Conservation (phyloP, 495 filamentous ascomycete genomes). For the Talaromyces nanjingensis region DNA sequence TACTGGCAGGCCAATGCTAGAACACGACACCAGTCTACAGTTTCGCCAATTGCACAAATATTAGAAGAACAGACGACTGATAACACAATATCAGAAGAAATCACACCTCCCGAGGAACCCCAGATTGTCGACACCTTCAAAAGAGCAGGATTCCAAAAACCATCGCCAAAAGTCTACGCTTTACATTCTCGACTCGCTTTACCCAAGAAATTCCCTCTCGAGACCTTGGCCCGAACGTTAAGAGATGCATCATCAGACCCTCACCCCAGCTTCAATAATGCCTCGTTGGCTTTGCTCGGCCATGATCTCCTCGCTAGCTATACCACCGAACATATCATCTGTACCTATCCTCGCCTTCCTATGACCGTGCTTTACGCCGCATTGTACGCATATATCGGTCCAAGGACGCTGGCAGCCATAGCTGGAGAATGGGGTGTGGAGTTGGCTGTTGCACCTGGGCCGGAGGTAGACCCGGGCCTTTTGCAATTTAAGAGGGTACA, state of each 20-base stretch:
- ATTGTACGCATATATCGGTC: conserved; percentile 73
- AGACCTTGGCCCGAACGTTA: conserved; percentile 79
- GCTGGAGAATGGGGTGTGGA: conserved; percentile 87
- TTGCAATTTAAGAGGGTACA: conserved; percentile 66
- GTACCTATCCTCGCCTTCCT: conserved; percentile 82
- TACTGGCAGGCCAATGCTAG: conserved; percentile 34
- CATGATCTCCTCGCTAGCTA: conserved; percentile 78
- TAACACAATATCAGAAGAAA: conserved; percentile 14
- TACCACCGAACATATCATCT: conserved; percentile 77
- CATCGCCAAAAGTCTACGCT: conserved; percentile 85
- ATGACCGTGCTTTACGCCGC: conserved; percentile 74
- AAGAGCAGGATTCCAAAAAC: conserved; percentile 36
- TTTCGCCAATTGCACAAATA: conserved; percentile 23
- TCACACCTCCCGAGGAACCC: conserved; percentile 20
- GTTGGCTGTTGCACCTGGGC: conserved; percentile 69
- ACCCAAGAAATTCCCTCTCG: conserved; percentile 69
- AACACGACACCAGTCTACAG: conserved; percentile 33
- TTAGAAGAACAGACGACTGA: conserved; percentile 17
- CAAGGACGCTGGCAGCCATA: conserved; percentile 59
- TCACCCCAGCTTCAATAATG: conserved; percentile 70
- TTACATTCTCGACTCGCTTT: conserved; percentile 87
- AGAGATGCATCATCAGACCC: conserved; percentile 78
- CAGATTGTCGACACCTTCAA: conserved; percentile 47
- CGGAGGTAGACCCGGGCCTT: conserved; percentile 88
- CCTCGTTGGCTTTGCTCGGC: conserved; percentile 73